These are phyloP conservation scores for Petunia secreta DNA, from an alignment of 257 asterid genomes.

Conservation along the genomic window DNA sequence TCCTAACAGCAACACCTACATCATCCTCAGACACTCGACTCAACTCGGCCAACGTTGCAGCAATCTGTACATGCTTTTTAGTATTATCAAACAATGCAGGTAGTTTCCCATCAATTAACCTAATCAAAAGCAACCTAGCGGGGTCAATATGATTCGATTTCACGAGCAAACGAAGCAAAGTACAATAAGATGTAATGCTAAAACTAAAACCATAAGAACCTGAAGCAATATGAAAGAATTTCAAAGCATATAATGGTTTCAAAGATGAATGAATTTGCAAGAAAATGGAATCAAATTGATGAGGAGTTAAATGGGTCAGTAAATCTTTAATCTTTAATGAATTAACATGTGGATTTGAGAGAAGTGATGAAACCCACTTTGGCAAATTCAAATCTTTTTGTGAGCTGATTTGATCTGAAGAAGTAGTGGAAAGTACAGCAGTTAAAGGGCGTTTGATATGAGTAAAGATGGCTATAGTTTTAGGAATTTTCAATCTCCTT, in stretches of 20 bases:
- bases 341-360: conserved; percentile 51
- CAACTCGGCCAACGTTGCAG: conserved; percentile 48
- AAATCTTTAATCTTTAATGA: conserved; percentile 49
- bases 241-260: conserved; percentile 65
- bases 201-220: conserved; percentile 56
- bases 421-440: conserved; percentile 8
- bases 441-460: conserved; percentile 22
- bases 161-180: conserved; percentile 63
- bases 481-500: conserved; percentile 22
- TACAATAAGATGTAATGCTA: conserved; percentile 63
- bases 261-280: conserved; percentile 54
- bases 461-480: neutral
- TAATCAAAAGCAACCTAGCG: conserved; percentile 74
- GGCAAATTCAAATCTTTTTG: conserved; percentile 28
- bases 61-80: conserved; percentile 57
- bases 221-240: conserved; percentile 63
- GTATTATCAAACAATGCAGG: conserved; percentile 42
- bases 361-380: conserved; percentile 52
- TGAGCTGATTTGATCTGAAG: conserved; percentile 6
- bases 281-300: conserved; percentile 62
- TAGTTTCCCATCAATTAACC: conserved; percentile 67
- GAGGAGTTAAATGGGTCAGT: conserved; percentile 49
- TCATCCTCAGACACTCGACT: conserved; percentile 30
- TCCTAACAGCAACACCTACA: conserved; percentile 43
- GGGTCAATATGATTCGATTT: conserved; percentile 57